Evolutionary conservation across 768 basidiomycete genomes (phyloP).

Genomic region (Psilocybe cyanescens): DNA sequence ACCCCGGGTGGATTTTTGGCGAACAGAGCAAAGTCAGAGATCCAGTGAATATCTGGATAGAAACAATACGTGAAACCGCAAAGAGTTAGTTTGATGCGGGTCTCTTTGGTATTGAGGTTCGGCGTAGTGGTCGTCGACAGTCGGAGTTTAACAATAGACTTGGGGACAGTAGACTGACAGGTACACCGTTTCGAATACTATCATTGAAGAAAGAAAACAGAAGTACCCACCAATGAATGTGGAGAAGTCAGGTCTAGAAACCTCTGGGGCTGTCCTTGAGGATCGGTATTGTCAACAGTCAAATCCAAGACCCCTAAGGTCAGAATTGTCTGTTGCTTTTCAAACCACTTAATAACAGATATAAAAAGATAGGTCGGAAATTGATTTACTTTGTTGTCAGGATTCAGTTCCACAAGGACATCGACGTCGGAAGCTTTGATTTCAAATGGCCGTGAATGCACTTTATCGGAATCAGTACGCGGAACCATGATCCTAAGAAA

Average conservation of each 20-base stretch:
- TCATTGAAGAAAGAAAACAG: neutral
- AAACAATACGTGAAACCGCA: constrained; percentile 67
- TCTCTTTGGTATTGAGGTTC: constrained; percentile 76
- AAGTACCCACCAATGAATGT: constrained; percentile 56
- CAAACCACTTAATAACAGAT: constrained; percentile 5
- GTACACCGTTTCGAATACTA: neutral
- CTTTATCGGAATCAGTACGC: constrained; percentile 34
- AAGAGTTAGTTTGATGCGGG: constrained; percentile 65
- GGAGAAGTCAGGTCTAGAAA: constrained; percentile 62
- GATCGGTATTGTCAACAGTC: constrained; percentile 51
- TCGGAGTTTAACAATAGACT: constrained; percentile 62
- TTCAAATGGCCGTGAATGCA: constrained; percentile 51
- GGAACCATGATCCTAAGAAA: constrained; percentile 55
- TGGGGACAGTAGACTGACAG: constrained; percentile 45
- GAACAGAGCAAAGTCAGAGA: constrained; percentile 63
- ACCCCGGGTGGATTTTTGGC: constrained; percentile 89
- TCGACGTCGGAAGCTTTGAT: constrained; percentile 65
- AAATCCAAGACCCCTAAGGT: constrained; percentile 68
- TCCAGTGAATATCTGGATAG: constrained; percentile 65
- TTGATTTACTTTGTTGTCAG: constrained; percentile 66
- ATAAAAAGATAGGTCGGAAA: neutral
- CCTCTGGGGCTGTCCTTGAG: constrained; percentile 34
- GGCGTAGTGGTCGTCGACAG: constrained; percentile 67
- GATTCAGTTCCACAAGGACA: constrained; percentile 65
- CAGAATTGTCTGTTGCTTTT: constrained; percentile 72